Conservation (phyloP, 2,329 filamentous ascomycete genomes). For the Cladophialophora chaetospira region DNA sequence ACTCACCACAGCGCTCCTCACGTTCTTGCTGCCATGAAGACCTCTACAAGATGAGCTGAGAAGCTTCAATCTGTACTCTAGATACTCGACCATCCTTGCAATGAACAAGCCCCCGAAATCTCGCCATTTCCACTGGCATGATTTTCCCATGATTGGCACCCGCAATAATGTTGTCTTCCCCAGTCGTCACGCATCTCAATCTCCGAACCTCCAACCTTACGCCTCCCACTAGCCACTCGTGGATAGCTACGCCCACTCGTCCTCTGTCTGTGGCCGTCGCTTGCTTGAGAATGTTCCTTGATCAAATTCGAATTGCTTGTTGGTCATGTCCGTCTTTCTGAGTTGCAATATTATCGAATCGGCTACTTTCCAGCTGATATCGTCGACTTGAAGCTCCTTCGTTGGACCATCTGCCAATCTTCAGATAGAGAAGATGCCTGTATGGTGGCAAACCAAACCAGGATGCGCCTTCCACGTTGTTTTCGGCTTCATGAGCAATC, state of each 20-base stretch:
- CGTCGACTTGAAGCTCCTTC: background rate
- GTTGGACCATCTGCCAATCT: no score
- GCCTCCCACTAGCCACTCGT: conserved; percentile 7
- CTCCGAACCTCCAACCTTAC: conserved; percentile 12
- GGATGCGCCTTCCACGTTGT: no score
- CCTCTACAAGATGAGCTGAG: no score
- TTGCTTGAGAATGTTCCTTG: background rate
- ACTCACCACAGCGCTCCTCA: background rate
- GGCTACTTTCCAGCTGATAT: background rate
- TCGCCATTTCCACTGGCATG: background rate
- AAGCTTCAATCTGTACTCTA: no score
- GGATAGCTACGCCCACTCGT: background rate
- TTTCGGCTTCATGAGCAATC: no score
- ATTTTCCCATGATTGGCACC: background rate
- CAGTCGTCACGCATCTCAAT: conserved; percentile 7
- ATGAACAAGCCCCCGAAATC: no score
- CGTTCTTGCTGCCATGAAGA: no score
- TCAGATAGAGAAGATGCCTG: no score
- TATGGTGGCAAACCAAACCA: no score
- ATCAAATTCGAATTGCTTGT: conserved; percentile 2
- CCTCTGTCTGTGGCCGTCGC: conserved; percentile 9
- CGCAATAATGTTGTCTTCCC: no score
- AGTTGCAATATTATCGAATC: background rate
- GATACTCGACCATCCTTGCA: no score
- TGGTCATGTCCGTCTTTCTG: background rate